Base-by-base conservation (phyloP, 441 rosid genomes). In the Gossypium trilobum region DNA sequence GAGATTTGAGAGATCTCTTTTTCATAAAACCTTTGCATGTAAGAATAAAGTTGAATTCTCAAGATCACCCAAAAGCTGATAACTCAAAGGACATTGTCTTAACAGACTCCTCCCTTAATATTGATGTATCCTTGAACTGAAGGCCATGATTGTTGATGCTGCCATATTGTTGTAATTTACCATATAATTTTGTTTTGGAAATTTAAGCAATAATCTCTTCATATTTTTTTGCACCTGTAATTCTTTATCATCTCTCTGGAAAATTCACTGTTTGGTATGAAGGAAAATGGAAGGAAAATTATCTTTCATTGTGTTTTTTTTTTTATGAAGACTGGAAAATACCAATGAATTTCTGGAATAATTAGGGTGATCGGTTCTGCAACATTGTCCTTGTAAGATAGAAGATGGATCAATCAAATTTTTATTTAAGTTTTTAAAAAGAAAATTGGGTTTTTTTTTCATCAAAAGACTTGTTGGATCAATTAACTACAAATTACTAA, bases 41-140 rank as follows among this genome's bases (percentile, higher is more conserved):
- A 58, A 86, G 88, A 68, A 79, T 95, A 78, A 85, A 77, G 58
- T 74, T 95, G 2, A 81, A 87, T 71, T 69, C 81, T 1, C 80
- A 23, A 54, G 75, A 84, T 80, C 98, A 91, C 79, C 95, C 96
- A n/a, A 91, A 87, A 82, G 91, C 87, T 1, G 90, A 87, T 62
- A 89, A 87, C 65, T 72, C 81, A 1, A 90, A 85, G 79, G 90
- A 76, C 62, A 80, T 88, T 17, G 74, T 90, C 75, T 78, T 89
- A 76, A 90, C 93, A 0, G 81, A 90, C 25, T 78, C 91, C 58
- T 74, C 86, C 25, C 50, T 85, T 10, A 79, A 84, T 61, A 85
- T 94, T 46, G 56, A 87, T 80, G 87, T 88, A 19, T 79, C 86
- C 17, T 86, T 92, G 11, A 8, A 77, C 87, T 92, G 11, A 8